Evolutionary conservation across 495 filamentous ascomycete genomes (phyloP).

Genomic region (Lophiotrema nucula): DNA sequence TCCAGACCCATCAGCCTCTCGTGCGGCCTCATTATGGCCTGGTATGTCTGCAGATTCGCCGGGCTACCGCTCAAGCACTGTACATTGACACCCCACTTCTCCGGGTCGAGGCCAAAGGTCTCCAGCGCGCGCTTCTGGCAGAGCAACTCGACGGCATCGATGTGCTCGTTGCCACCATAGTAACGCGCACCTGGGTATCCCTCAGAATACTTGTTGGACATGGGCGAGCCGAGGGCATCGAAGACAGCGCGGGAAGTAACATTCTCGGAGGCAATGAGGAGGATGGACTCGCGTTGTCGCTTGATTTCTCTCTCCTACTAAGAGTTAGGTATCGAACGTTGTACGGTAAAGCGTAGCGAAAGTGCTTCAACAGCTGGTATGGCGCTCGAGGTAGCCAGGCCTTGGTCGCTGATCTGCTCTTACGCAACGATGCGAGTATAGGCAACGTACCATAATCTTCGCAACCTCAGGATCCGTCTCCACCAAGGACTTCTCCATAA

Average conservation of each 20-base stretch:
- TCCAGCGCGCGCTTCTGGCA: constrained; percentile 94
- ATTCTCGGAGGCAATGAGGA: constrained; percentile 94
- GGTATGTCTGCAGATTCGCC: constrained; percentile 98
- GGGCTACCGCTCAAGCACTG: constrained; percentile 90
- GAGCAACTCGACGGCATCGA: constrained; percentile 90
- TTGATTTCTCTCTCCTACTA: constrained; percentile 87
- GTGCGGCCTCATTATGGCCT: constrained; percentile 96
- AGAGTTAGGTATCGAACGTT: constrained; percentile 16
- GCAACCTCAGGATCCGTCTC: constrained; percentile 89
- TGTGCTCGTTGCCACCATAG: constrained; percentile 99
- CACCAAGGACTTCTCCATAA: constrained; percentile 84
- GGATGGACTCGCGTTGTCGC: constrained; percentile 96
- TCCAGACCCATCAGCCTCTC: constrained; percentile 97
- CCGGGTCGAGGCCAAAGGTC: constrained; percentile 81
- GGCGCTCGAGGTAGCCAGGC: too few species aligned
- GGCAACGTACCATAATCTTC: constrained; percentile 74
- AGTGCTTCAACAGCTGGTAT: too few species aligned
- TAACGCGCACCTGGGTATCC: constrained; percentile 97
- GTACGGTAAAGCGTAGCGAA: neutral
- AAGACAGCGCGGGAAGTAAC: constrained; percentile 86
- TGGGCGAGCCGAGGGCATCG: constrained; percentile 83
- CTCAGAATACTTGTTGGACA: constrained; percentile 99
- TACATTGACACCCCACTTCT: constrained; percentile 98
- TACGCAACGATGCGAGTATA: too few species aligned
- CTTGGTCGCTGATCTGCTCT: too few species aligned